Percentiles rank a stretch among this genome's conserved stretches.
phyloP scores from a whole-genome alignment of 495 filamentous ascomycete species.

The Aspergillus campestris region DNA sequence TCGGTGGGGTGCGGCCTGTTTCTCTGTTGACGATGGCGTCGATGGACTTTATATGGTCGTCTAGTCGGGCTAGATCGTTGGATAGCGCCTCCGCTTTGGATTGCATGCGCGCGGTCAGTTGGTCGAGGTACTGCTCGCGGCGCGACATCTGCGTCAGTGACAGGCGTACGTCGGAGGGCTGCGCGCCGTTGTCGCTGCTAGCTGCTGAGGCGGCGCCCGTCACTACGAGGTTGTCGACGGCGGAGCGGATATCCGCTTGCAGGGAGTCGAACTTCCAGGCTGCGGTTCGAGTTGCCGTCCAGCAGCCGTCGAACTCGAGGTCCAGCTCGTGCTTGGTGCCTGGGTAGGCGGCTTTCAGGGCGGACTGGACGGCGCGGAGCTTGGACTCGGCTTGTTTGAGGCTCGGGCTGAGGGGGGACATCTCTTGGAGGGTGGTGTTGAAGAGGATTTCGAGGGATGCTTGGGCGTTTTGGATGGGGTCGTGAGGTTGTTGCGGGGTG shows the following conservation, averaged over 20 bases:
- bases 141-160: slow-evolving; percentile 24
- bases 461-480: slow-evolving; percentile 20
- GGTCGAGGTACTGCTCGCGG: slow-evolving; percentile 32
- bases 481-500: slow-evolving; percentile 7
- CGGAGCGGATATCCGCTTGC: slow-evolving; percentile 32
- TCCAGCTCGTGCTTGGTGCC: slow-evolving; percentile 29
- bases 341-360: slow-evolving; percentile 25
- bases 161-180: slow-evolving; percentile 20
- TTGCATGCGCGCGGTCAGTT: slow-evolving; percentile 27
- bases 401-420: slow-evolving; percentile 17
- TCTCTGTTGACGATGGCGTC: slow-evolving; percentile 22
- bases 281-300: slow-evolving; percentile 26
- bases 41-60: slow-evolving; percentile 37
- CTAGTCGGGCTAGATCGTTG: slow-evolving; percentile 28
- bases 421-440: slow-evolving; percentile 23
- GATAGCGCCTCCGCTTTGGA: slow-evolving; percentile 29
- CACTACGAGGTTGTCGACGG: slow-evolving; percentile 30
- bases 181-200: not conserved
- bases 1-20: slow-evolving; percentile 3
- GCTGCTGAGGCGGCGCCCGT: slow-evolving; percentile 11
- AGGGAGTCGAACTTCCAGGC: slow-evolving; percentile 32
- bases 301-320: slow-evolving; percentile 36
- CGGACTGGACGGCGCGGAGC: slow-evolving; percentile 22
- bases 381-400: slow-evolving; percentile 32
- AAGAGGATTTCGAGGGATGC: slow-evolving; percentile 26